Evolutionary conservation across 352 stramenopile genomes (phyloP).

Genomic region (Pythium rishiriense): DNA sequence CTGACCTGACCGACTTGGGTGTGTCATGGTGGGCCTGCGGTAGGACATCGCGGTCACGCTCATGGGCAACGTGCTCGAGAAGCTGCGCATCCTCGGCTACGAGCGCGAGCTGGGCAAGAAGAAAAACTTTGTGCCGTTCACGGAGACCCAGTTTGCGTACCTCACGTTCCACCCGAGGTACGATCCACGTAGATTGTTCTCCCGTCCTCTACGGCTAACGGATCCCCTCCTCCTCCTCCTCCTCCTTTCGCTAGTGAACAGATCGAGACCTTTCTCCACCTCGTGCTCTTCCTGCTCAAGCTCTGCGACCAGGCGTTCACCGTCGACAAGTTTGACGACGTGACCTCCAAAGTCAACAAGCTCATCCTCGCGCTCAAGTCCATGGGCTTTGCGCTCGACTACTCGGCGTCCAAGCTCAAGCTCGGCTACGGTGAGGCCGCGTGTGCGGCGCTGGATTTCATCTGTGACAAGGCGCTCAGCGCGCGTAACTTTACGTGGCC

Average conservation of each 20-base stretch:
- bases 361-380: constrained; percentile 83
- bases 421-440: constrained; percentile 76
- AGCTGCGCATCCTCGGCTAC: constrained; percentile 79
- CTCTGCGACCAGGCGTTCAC: constrained; percentile 76
- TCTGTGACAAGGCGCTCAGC: constrained; percentile 76
- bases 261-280: constrained; percentile 79
- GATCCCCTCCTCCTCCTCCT: not conserved
- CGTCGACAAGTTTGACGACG: constrained; percentile 89
- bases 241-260: constrained; percentile 40
- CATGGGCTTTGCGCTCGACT: constrained; percentile 81
- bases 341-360: constrained; percentile 87
- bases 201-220: not conserved
- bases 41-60: constrained; percentile 78
- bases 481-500: constrained; percentile 68
- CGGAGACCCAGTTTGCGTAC: constrained; percentile 73
- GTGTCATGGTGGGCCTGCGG: no score
- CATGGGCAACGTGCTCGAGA: constrained; percentile 85
- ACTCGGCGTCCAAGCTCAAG: constrained; percentile 76
- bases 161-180: constrained; percentile 58
- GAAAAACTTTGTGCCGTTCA: constrained; percentile 69
- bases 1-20: not conserved
- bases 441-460: constrained; percentile 74
- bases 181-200: not conserved
- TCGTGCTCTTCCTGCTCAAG: constrained; percentile 76
- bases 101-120: constrained; percentile 75